Conservation (phyloP, 257 asterid genomes). For the Nicotiana undulata region DNA sequence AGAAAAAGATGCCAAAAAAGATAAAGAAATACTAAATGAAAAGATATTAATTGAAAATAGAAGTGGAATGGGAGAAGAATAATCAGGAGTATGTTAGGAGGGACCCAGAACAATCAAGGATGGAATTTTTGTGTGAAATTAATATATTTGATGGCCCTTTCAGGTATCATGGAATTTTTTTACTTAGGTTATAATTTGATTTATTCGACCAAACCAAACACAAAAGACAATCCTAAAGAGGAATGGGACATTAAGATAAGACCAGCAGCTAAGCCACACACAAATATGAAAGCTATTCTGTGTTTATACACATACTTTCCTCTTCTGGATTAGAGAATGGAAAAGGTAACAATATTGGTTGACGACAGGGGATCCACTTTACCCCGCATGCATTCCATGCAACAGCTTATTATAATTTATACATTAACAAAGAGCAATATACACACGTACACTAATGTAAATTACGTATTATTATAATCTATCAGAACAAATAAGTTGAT, state of each 20-base stretch:
- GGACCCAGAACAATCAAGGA: too few species aligned
- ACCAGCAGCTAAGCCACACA: background rate
- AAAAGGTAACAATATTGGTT: background rate
- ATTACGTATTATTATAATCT: background rate
- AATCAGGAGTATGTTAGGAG: too few species aligned
- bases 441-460: background rate
- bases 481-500: too few species aligned
- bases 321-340: background rate
- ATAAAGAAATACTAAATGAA: too few species aligned
- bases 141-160: too few species aligned
- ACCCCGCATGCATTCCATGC: conserved; percentile 23
- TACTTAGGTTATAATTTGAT: background rate
- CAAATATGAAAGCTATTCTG: conserved; percentile 9
- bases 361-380: conserved; percentile 34
- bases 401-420: background rate
- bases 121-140: too few species aligned
- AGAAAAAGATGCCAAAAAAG: too few species aligned
- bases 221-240: conserved; percentile 7
- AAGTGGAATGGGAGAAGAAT: too few species aligned
- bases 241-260: background rate
- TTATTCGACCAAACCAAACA: background rate
- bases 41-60: too few species aligned
- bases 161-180: too few species aligned
- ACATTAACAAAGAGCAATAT: background rate
- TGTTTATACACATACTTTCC: background rate